A percentile compares a stretch with the other conserved stretches of the same genome.
Evolutionary conservation across 75 land plant species (phyloP).

Genomic region (Isoetes taiwanensis): DNA sequence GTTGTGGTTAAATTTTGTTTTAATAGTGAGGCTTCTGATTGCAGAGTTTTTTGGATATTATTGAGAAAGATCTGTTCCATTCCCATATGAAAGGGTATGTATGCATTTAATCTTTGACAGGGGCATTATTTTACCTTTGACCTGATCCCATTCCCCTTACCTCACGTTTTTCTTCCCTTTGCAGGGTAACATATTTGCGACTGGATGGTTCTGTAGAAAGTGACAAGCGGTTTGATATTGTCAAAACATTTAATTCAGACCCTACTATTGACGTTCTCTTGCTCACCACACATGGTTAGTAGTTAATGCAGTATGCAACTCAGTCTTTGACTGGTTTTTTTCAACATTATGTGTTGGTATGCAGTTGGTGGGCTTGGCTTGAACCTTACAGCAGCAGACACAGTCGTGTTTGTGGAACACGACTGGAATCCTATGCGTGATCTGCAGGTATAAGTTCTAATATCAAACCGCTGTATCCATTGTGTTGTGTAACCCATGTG

Average conservation of each 20-base stretch:
- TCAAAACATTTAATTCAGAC: constrained; percentile 92
- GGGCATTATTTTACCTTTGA: not conserved
- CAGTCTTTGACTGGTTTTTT: not conserved
- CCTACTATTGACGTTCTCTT: constrained; percentile 95
- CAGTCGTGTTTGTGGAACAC: constrained; percentile 95
- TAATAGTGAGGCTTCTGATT: constrained; percentile 5
- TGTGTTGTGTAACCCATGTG: too few species aligned
- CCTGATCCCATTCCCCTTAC: not conserved
- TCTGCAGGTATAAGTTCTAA: constrained; percentile 91
- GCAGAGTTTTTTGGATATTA: constrained; percentile 90
- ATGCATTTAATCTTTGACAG: not conserved
- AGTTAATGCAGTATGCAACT: not conserved
- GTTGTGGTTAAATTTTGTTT: not conserved
- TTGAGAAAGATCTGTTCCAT: constrained; percentile 90
- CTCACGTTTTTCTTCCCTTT: not conserved
- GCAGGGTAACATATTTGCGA: constrained; percentile 90
- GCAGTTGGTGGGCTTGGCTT: constrained; percentile 96
- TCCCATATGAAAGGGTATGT: constrained; percentile 78
- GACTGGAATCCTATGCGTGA: constrained; percentile 99
- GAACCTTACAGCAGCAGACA: constrained; percentile 96
- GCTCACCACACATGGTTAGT: constrained; percentile 92
- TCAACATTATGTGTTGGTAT: not conserved
- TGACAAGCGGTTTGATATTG: constrained; percentile 88
- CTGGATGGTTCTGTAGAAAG: constrained; percentile 92
- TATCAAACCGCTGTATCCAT: too few species aligned